These are phyloP conservation scores for Neurospora sp. DNA, from an alignment of 495 filamentous ascomycete genomes.

Conservation along the genomic window DNA sequence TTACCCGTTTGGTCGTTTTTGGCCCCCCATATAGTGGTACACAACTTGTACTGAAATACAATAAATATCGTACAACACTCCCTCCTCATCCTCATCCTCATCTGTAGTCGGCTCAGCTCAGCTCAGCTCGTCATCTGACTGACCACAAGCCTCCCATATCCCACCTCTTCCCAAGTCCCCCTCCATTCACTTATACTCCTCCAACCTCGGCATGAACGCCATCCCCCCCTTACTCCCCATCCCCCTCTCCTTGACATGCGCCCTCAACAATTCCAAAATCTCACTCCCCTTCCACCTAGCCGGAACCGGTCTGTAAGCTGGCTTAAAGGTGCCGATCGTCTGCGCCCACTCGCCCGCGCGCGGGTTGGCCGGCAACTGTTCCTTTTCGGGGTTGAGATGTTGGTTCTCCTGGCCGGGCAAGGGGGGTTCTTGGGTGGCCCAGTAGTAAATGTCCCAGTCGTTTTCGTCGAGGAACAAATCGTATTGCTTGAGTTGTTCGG, in stretches of 20 bases:
- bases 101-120: background rate
- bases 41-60: background rate
- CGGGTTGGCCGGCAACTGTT: slow-evolving; percentile 3
- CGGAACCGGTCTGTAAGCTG: slow-evolving; percentile 86
- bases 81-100: background rate
- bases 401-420: slow-evolving; percentile 19
- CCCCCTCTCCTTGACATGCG: slow-evolving; percentile 53
- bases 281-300: slow-evolving; percentile 72
- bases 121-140: background rate
- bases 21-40: background rate
- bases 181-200: slow-evolving; percentile 3
- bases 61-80: background rate
- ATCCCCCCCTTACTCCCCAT: slow-evolving; percentile 27
- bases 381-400: background rate
- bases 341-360: slow-evolving; percentile 83
- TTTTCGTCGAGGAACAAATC: slow-evolving; percentile 96
- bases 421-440: slow-evolving; percentile 84
- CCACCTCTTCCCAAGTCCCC: background rate
- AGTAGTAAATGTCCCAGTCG: slow-evolving; percentile 99
- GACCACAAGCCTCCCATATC: background rate
- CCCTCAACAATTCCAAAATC: slow-evolving; percentile 63
- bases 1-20: background rate
- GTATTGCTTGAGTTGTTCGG: slow-evolving; percentile 67
- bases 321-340: slow-evolving; percentile 88
- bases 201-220: slow-evolving; percentile 39